Evolutionary conservation across 208 protist species (phyloP), one percentile per base, ranked within the genome.

Genomic region (Trypanosoma mega): DNA sequence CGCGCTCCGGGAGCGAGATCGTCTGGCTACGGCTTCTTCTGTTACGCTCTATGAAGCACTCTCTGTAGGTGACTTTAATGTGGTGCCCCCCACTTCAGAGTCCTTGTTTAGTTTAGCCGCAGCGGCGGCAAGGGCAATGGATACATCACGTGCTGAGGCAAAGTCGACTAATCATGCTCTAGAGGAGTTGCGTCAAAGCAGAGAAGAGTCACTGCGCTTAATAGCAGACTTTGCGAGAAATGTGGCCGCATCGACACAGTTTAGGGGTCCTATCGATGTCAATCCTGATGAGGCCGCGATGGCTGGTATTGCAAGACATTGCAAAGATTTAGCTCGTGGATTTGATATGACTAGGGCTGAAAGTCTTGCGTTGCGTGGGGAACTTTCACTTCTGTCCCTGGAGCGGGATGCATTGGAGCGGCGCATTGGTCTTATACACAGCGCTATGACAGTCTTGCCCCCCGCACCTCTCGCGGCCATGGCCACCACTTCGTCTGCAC

Each of bases 191-290:
- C 52, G 23, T 20, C 27, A n/a, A 1, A 20, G 37, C 7, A 20
- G 9, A 2, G 34, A 55, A 26, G 30, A 47, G 4, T 37, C 46
- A 27, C 52, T 51, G 16, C 39, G 53, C 0, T 39, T 14, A 14
- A n/a, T 69, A 16, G 31, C 53, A 11, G 63, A 69, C 2, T 69
- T 69, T 48, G 23, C 53, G 16, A 54, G 53, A 23, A 69, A 54
- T 50, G 37, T 69, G 23, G 63, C 63, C 4, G 63, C 63, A 2
- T 31, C 55, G 24, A 62, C 46, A 5, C 45, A 56, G 16, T 60
- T 52, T 48, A n/a, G 16, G 18, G 33, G 26, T 18, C 36, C 4
- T 29, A 23, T 9, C 30, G 29, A 39, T 2, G 29, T 3, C 1
- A 46, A 46, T 31, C 11, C 20, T 7, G 30, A 21, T 2, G 36